A percentile compares a stretch with the other conserved stretches of the same genome.
Conservation (phyloP, 768 basidiomycete species). For the Trametes coccinea region DNA sequence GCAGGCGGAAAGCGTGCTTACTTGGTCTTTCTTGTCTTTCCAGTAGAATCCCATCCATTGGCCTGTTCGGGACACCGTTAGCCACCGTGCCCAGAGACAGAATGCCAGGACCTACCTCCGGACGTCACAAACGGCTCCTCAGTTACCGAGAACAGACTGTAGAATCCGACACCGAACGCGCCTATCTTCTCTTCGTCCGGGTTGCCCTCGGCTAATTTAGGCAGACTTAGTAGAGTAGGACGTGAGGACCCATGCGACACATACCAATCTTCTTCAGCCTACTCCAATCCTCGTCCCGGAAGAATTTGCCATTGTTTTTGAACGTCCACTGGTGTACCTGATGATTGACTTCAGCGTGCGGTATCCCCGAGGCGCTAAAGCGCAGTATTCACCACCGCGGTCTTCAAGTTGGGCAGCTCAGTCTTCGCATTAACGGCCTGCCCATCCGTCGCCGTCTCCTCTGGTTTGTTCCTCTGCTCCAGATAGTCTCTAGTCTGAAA, state of each 20-base stretch:
- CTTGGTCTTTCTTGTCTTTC: constrained; percentile 92
- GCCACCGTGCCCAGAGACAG: neutral
- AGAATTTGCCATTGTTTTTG: constrained; percentile 83
- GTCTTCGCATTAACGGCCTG: constrained; percentile 4
- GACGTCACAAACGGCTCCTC: constrained; percentile 83
- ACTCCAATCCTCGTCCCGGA: constrained; percentile 86
- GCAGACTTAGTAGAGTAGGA: too few species aligned
- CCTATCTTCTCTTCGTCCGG: constrained; percentile 95
- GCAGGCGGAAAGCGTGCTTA: constrained; percentile 26
- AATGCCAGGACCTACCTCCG: constrained; percentile 55
- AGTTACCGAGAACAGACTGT: constrained; percentile 80
- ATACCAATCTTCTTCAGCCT: constrained; percentile 86
- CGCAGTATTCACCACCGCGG: constrained; percentile 47
- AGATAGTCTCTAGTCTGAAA: constrained; percentile 67
- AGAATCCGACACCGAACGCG: constrained; percentile 86
- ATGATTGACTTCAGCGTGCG: neutral
- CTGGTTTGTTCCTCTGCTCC: constrained; percentile 32
- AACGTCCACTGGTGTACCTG: constrained; percentile 84
- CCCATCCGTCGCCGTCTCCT: constrained; percentile 15
- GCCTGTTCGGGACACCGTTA: constrained; percentile 38
- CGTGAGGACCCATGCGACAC: neutral
- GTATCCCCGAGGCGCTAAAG: neutral
- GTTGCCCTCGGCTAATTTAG: constrained; percentile 76
- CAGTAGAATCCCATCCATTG: constrained; percentile 97
- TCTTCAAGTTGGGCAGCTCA: constrained; percentile 64